Conservation (phyloP, 2,329 filamentous ascomycete species). For the Clonostachys chloroleuca region DNA sequence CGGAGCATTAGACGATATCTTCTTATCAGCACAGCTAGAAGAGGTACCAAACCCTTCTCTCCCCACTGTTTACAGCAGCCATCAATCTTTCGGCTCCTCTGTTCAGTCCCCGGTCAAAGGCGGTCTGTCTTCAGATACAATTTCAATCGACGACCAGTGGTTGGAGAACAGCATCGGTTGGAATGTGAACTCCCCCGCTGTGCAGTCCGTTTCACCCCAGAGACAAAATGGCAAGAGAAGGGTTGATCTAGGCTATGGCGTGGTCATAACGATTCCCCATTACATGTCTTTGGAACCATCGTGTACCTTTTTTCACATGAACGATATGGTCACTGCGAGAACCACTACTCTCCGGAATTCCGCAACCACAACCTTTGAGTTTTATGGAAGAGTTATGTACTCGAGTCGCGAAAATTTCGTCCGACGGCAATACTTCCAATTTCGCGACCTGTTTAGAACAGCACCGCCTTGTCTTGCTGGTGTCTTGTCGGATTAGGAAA, state of each 20-base stretch:
- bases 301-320: slow-evolving; percentile 57
- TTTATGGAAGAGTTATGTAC: slow-evolving; percentile 56
- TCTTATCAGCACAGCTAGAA: too few relatives aligned
- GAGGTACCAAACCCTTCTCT: too few relatives aligned
- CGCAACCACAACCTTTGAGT: slow-evolving; percentile 47
- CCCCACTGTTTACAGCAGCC: too few relatives aligned
- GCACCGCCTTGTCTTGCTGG: slow-evolving; percentile 43
- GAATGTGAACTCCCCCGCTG: slow-evolving; percentile 10
- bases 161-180: slow-evolving; percentile 35
- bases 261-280: not conserved
- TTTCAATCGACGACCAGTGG: not conserved
- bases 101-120: too few relatives aligned
- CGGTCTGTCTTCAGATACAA: too few relatives aligned
- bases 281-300: slow-evolving; percentile 8
- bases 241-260: not conserved
- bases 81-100: too few relatives aligned
- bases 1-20: too few relatives aligned
- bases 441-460: slow-evolving; percentile 58
- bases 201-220: not conserved
- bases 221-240: too few relatives aligned
- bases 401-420: slow-evolving; percentile 47
- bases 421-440: slow-evolving; percentile 57
- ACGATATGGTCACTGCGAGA: slow-evolving; percentile 51
- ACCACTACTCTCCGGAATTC: slow-evolving; percentile 18
- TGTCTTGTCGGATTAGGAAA: slow-evolving; percentile 16